Evolutionary conservation across 345 rosid genomes (phyloP).

Genomic region (Gossypium rotundifolium): DNA sequence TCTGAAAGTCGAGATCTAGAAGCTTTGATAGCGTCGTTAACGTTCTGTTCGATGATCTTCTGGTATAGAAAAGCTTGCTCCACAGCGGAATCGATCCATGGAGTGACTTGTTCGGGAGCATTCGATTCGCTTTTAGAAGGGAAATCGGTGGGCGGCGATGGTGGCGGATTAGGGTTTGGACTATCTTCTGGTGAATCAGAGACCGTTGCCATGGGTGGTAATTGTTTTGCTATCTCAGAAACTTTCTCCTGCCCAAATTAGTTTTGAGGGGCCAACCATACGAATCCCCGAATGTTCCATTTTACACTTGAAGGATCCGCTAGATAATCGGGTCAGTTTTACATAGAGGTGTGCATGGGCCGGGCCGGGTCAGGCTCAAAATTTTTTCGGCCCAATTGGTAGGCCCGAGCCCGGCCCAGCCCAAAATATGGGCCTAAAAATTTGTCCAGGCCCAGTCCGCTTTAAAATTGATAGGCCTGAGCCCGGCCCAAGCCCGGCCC

Average conservation of each 20-base stretch:
- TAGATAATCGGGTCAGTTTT: not conserved
- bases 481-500: too few relatives aligned
- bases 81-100: conserved; percentile 70
- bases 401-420: too few relatives aligned
- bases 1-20: conserved; percentile 9
- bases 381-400: too few relatives aligned
- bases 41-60: conserved; percentile 24
- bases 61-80: conserved; percentile 57
- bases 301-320: conserved; percentile 3
- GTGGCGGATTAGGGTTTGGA: conserved; percentile 10
- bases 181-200: conserved; percentile 44
- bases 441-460: too few relatives aligned
- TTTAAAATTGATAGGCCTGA: too few relatives aligned
- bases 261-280: not conserved
- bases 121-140: conserved; percentile 31
- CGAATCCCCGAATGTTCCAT: not conserved
- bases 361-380: too few relatives aligned
- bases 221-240: not conserved
- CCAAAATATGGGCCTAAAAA: too few relatives aligned
- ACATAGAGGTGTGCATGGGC: too few relatives aligned
- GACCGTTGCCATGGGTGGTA: conserved; percentile 33
- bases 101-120: conserved; percentile 38
- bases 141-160: conserved; percentile 9
- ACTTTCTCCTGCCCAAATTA: not conserved
- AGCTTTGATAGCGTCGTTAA: conserved; percentile 1